These are phyloP conservation scores for Ceratorhiza oryzae-sativae DNA, from an alignment of 1,284 basidiomycete genomes.

Conservation along the genomic window DNA sequence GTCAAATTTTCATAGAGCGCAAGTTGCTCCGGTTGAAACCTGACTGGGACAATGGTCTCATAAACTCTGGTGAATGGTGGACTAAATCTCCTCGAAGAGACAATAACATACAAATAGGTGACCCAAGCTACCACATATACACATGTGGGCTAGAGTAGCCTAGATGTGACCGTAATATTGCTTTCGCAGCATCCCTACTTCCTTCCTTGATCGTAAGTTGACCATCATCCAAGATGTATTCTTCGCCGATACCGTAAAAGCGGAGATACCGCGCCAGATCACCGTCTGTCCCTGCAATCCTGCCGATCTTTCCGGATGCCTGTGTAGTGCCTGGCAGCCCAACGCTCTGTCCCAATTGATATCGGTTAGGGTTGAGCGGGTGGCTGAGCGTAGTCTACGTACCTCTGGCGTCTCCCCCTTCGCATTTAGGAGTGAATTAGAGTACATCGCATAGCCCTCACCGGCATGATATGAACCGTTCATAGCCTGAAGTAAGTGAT, in stretches of 20 bases:
- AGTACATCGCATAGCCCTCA: background rate
- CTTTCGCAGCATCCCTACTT: background rate
- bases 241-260: conserved; percentile 9
- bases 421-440: background rate
- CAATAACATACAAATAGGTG: too few relatives aligned
- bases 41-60: too few relatives aligned
- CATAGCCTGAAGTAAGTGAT: background rate
- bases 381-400: background rate
- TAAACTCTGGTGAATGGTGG: too few relatives aligned
- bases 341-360: background rate
- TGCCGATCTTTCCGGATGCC: too few relatives aligned
- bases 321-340: background rate
- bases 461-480: background rate
- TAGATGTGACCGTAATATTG: background rate
- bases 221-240: background rate
- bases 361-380: too few relatives aligned
- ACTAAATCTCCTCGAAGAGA: too few relatives aligned
- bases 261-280: conserved; percentile 2
- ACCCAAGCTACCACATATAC: too few relatives aligned
- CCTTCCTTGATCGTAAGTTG: background rate
- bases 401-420: background rate
- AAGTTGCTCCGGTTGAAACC: too few relatives aligned
- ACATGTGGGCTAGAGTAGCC: background rate
- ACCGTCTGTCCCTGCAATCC: background rate
- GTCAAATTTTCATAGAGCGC: too few relatives aligned